Conservation (phyloP, 129 eudicot species). For the Smallanthus sonchifolius region DNA sequence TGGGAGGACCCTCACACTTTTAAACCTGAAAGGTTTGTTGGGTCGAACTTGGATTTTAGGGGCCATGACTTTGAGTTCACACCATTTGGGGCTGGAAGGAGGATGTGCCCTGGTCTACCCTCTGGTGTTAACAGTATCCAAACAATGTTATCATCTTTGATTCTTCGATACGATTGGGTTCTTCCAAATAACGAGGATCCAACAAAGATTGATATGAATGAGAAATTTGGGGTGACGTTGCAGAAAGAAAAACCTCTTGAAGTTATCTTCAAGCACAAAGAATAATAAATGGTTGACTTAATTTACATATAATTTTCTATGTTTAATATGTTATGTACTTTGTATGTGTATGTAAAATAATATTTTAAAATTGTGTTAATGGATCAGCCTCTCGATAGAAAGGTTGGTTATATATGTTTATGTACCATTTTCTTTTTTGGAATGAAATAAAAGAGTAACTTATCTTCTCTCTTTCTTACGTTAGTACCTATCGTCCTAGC, state of each 20-base stretch:
- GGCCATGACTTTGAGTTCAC: conserved; percentile 17
- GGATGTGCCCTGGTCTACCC: conserved; percentile 28
- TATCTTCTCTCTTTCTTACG: too few relatives aligned
- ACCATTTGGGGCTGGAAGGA: conserved; percentile 31
- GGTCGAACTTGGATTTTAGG: conserved; percentile 6
- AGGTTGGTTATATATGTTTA: neutral
- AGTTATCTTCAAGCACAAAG: neutral
- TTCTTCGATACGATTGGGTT: conserved; percentile 29
- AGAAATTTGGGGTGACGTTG: conserved; percentile 18
- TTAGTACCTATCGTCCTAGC: too few relatives aligned
- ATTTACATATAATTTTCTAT: neutral
- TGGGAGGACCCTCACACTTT: conserved; percentile 30
- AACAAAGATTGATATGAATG: neutral
- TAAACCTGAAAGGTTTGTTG: conserved; percentile 33
- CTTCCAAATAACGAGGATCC: conserved; percentile 24
- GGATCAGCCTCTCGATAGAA: neutral
- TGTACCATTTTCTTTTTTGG: too few relatives aligned
- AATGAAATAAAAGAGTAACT: too few relatives aligned
- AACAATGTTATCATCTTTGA: conserved; percentile 1
- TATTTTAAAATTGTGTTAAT: neutral
- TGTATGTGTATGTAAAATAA: neutral
- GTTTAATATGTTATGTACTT: neutral
- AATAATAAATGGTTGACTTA: neutral
- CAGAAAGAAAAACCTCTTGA: conserved; percentile 19
- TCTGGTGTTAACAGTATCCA: conserved; percentile 9